Conservation (phyloP, 768 basidiomycete species). For the Vararia minispora region DNA sequence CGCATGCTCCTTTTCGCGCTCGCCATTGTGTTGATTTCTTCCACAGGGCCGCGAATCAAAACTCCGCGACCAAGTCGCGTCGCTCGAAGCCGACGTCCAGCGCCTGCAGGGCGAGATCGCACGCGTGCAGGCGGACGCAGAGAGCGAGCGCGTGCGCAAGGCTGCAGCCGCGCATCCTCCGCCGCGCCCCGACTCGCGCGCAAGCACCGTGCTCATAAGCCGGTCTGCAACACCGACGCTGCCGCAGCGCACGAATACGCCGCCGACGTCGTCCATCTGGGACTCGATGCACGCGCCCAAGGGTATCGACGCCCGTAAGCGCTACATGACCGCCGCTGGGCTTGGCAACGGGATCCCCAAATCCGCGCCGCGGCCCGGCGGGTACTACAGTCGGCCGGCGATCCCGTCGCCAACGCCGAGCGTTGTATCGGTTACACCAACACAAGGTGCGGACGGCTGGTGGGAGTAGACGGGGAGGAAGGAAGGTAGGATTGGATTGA, state of each 20-base stretch:
- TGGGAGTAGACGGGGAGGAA: constrained; percentile 43
- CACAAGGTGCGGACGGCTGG: constrained; percentile 69
- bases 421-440: constrained; percentile 60
- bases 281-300: constrained; percentile 57
- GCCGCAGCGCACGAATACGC: constrained; percentile 33
- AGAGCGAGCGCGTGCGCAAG: constrained; percentile 32
- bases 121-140: too few relatives aligned
- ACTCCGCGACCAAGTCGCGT: constrained; percentile 52
- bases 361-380: constrained; percentile 19
- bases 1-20: neutral
- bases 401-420: constrained; percentile 69
- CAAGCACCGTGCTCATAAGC: constrained; percentile 49
- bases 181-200: constrained; percentile 64
- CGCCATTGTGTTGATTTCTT: constrained; percentile 1
- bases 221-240: constrained; percentile 43
- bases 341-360: constrained; percentile 16
- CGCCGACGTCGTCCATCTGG: constrained; percentile 52
- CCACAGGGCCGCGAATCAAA: constrained; percentile 60
- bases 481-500: constrained; percentile 34
- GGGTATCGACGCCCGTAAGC: constrained; percentile 23
- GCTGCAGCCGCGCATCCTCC: constrained; percentile 26
- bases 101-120: constrained; percentile 50
- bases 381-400: constrained; percentile 22
- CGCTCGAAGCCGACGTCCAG: constrained; percentile 48
- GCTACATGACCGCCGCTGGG: neutral